Evolutionary conservation across 495 filamentous ascomycete species (phyloP).

Genomic region (Neurospora sp.): DNA sequence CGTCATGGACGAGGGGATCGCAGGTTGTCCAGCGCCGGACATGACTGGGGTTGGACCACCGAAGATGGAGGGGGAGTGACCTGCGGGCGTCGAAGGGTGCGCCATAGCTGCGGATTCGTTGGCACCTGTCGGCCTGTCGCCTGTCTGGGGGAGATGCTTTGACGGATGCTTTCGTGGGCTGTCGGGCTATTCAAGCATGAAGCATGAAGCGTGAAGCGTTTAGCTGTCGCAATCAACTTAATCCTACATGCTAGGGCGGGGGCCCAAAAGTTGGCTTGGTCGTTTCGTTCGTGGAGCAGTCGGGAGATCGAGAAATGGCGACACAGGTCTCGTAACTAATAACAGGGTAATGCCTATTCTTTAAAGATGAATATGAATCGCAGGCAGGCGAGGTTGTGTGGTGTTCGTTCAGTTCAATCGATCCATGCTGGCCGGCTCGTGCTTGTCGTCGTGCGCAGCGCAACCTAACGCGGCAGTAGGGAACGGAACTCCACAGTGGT

Average conservation of each 20-base stretch:
- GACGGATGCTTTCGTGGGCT: background rate
- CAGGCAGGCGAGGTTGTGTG: background rate
- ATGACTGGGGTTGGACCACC: constrained; percentile 14
- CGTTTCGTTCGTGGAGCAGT: background rate
- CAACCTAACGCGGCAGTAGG: background rate
- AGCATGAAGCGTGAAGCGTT: background rate
- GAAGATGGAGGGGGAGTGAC: constrained; percentile 21
- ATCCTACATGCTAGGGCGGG: background rate
- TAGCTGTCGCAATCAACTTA: background rate
- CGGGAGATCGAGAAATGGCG: background rate
- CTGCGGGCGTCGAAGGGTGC: constrained; percentile 20
- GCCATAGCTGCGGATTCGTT: constrained; percentile 16
- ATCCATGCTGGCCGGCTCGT: background rate
- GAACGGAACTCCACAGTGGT: background rate
- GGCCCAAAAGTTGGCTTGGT: background rate
- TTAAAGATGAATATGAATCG: background rate
- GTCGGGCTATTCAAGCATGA: background rate
- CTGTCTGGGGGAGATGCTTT: background rate
- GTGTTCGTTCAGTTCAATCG: background rate
- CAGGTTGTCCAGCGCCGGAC: constrained; percentile 2
- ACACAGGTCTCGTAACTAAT: background rate
- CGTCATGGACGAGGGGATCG: constrained; percentile 11
- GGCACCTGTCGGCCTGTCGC: background rate
- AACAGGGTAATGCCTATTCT: background rate
- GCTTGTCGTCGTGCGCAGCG: background rate